Conservation (phyloP, 306 rosid genomes). For the Chamaecrista fasciculata region DNA sequence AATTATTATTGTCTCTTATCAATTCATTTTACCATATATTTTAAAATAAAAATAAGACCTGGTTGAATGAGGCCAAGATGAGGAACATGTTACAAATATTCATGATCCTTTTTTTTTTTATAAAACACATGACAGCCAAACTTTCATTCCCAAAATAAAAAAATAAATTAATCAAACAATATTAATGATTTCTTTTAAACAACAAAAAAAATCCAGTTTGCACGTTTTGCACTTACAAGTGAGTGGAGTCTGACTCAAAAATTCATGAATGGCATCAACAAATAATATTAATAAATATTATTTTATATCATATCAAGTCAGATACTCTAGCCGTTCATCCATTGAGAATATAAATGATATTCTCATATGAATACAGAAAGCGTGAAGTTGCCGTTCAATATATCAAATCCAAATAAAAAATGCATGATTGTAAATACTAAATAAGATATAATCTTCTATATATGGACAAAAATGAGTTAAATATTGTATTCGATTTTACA, state of each 20-base stretch:
- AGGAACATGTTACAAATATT: background rate
- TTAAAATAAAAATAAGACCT: background rate
- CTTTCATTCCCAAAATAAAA: too few species aligned
- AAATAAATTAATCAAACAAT: too few species aligned
- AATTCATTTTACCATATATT: background rate
- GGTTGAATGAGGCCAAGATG: background rate
- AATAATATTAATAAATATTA: too few species aligned
- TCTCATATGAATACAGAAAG: background rate
- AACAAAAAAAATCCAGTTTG: background rate
- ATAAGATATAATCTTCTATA: too few species aligned
- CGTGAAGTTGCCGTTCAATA: background rate
- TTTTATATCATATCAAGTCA: background rate
- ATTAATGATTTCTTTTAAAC: too few species aligned
- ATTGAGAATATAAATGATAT: background rate
- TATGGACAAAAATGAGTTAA: too few species aligned
- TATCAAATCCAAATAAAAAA: background rate
- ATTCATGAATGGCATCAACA: background rate
- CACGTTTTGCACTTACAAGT: slow-evolving; percentile 1
- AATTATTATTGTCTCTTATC: background rate
- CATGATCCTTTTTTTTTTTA: background rate
- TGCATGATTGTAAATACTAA: background rate
- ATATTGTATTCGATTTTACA: too few species aligned
- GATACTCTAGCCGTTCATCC: too few species aligned
- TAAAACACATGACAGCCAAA: too few species aligned
- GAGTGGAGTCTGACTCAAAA: background rate